Evolutionary conservation across 306 rosid genomes (phyloP), one percentile per base, ranked within the genome.

Genomic region (Datisca glomerata): DNA sequence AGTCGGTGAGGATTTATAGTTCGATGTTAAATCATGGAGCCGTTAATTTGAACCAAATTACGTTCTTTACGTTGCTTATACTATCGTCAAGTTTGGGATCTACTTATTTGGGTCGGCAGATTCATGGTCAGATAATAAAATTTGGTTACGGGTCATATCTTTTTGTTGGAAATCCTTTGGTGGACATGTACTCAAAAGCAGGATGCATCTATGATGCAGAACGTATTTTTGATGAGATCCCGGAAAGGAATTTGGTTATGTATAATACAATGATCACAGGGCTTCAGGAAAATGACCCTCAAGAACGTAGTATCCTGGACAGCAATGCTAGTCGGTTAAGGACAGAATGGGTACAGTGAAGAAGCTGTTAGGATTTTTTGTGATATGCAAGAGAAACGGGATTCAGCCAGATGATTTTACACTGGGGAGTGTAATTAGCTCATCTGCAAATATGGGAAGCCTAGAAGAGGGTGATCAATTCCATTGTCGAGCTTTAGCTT

Each of bases 231-330:
- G 58, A 69, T 44, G 76, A 64, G 63, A 44, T 69, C 24, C 62
- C 67, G 0, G 82, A 73, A 51, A 82, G 59, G 61, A 86, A 79
- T 71, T 67, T 74, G 51, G 93, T 86, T 51, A 56, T 76, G 75
- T 71, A 67, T 54, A 87, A 87, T 59, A 79, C 93, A 10, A 48
- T 82, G 70, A 65, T 87, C 23, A 67, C 78, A 0, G 87, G 94
- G 53, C 52, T 82, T 87, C 72, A 55, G 40, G 56, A 79, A 69
- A 57, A 87, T 87, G 96, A 47, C 59, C 46, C 14, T 34, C 51
- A 87, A 82, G 58, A 87, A 87, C 64, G 85, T 87, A 22, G 79
- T 87, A 8, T 76, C 94, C 16, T 82, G 96, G 96, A 87, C 96
- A 8, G 85, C 93, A 3, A 57, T 87, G 78, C 59, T 82, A 18